Conservation (phyloP, 164 flowering plant genomes). For the Vitis rupestris region DNA sequence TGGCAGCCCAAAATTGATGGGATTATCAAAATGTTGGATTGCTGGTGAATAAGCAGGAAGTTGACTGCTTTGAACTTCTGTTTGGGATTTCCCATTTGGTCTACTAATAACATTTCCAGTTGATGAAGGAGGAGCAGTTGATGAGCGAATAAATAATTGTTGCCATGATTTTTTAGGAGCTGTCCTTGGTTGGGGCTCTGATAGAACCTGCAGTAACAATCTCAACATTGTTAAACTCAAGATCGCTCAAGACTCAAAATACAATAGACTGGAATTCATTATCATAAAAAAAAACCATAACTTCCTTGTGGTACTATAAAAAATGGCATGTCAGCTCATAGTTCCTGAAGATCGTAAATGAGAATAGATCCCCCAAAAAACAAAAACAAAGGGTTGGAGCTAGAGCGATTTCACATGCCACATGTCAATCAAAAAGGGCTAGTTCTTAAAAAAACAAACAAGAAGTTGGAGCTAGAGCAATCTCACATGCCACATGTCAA, state of each 20-base stretch:
- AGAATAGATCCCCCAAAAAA: background rate
- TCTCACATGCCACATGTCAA: background rate
- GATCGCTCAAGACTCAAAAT: background rate
- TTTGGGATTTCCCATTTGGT: constrained; percentile 42
- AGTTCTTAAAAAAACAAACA: too few species aligned
- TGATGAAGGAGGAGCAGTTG: constrained; percentile 44
- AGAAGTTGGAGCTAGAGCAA: too few species aligned
- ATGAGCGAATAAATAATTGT: constrained; percentile 76
- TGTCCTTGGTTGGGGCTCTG: constrained; percentile 43
- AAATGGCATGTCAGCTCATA: background rate
- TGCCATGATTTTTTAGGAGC: constrained; percentile 88
- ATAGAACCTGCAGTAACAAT: constrained; percentile 37
- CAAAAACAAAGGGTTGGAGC: too few species aligned
- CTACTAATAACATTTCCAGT: constrained; percentile 51
- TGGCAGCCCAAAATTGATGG: constrained; percentile 56
- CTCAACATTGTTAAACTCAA: background rate
- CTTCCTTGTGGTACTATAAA: background rate
- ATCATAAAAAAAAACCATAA: background rate
- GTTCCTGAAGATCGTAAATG: background rate
- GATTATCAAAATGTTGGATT: constrained; percentile 51
- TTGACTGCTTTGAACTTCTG: constrained; percentile 37
- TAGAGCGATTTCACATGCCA: background rate
- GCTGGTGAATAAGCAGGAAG: constrained; percentile 33
- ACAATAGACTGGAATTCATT: background rate
- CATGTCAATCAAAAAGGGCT: background rate